A percentile compares a stretch with the other conserved stretches of the same genome.
Conservation (phyloP, 78 protist species). For the Bodo saltans region DNA sequence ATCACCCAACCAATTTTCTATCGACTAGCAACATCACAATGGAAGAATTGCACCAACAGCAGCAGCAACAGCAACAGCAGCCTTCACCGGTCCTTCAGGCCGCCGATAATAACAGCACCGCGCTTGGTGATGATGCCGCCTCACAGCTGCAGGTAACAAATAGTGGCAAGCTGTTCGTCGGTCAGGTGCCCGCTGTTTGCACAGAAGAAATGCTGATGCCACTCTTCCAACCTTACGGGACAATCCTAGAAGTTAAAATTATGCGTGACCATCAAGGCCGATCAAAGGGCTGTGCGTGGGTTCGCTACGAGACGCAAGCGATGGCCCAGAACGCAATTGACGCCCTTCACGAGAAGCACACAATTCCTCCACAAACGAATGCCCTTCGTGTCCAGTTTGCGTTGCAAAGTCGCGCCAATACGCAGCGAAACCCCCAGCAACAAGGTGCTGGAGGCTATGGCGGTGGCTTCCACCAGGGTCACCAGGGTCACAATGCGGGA, state of each 20-base stretch:
- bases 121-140: too few relatives aligned
- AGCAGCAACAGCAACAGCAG: too few relatives aligned
- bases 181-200: conserved; percentile 33
- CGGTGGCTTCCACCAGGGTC: background rate
- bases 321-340: conserved; percentile 10
- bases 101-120: too few relatives aligned
- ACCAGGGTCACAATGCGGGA: background rate
- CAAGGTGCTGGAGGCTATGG: background rate
- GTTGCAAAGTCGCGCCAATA: background rate
- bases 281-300: conserved; percentile 28
- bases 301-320: background rate
- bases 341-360: conserved; percentile 24
- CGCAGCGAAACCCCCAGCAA: background rate
- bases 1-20: too few relatives aligned
- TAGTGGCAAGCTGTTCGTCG: conserved; percentile 33
- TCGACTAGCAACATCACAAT: too few relatives aligned
- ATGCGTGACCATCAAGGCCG: conserved; percentile 15
- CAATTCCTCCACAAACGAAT: conserved; percentile 30
- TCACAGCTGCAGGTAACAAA: too few relatives aligned
- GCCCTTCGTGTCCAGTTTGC: conserved; percentile 12
- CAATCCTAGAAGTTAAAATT: background rate
- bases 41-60: too few relatives aligned
- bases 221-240: conserved; percentile 4
- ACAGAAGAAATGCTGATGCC: conserved; percentile 29
- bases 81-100: too few relatives aligned